These are phyloP conservation scores for Cucurbita ficifolia DNA, from an alignment of 306 rosid genomes.

Conservation along the genomic window DNA sequence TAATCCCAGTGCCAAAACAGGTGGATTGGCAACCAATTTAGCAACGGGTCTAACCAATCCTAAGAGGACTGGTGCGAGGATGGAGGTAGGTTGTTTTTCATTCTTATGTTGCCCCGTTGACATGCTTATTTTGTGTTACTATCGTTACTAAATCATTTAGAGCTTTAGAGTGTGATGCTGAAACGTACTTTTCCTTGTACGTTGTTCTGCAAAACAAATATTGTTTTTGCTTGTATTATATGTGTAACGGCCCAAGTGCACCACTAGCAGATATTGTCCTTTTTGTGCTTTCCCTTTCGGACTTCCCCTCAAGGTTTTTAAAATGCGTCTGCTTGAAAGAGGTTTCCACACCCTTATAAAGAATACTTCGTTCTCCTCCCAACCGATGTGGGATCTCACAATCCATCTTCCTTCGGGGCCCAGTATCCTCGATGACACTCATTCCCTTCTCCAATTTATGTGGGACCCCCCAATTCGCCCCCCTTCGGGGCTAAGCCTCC, in stretches of 20 bases:
- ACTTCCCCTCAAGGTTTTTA: no score
- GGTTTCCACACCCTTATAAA: no score
- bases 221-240: background rate
- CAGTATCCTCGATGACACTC: no score
- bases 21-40: constrained; percentile 2
- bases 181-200: background rate
- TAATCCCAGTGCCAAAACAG: background rate
- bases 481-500: no score
- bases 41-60: constrained; percentile 14
- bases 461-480: no score
- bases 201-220: background rate
- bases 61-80: constrained; percentile 35
- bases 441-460: no score
- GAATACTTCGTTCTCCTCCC: no score
- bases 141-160: background rate
- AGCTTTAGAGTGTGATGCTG: background rate
- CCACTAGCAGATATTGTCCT: no score
- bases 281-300: no score
- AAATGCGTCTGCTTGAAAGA: no score
- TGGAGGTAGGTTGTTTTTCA: constrained; percentile 45
- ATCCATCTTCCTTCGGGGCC: no score
- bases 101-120: background rate
- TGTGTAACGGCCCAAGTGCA: background rate
- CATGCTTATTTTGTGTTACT: background rate
- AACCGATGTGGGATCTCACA: no score